Base-by-base conservation (phyloP, 257 asterid species). In the Solanum phureja region DNA sequence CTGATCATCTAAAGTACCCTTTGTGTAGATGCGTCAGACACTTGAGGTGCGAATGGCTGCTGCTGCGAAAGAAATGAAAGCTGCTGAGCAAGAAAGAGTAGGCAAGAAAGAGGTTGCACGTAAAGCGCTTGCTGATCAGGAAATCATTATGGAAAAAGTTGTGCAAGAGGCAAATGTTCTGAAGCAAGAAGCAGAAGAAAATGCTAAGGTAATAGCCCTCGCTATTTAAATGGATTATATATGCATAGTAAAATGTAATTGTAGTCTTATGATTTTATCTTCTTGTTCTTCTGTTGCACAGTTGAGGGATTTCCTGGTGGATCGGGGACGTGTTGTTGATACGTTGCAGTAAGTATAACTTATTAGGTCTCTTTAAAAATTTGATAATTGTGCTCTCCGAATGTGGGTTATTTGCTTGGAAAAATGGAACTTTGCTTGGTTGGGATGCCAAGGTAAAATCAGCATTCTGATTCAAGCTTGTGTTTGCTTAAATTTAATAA, bases 231-330 rank as follows among this genome's bases (percentile, higher is more conserved):
- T 42, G 35, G 29, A 18, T 44, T 64, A 66, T 66, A 27, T 38
- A n/a, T 73, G 73, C 33, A 62, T 62, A 62, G 62, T 11, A 85
- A 21, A 66, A 40, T 38, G 79, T 34, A 83, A 83, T 3, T 68
- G 11, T 46, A 35, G 24, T 77, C 38, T 40, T 46, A 29, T 49
- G 74, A 60, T 23, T 85, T 89, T 64, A 87, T 86, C 52, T 24
- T 87, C 87, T 76, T 83, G 38, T 90, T 89, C 27, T 62, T 87
- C 73, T 58, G 33, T 89, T 93, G 91, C 94, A 92, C 94, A 95
- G 98, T 86, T 95, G 90, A 93, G 90, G 86, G 95, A 93, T 58
- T 94, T 95, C 89, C 98, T 96, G 60, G 85, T 90, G 87, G 97
- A 95, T 84, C 96, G 95, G 66, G 98, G 99, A 6, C 92, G 40